Percentiles rank a stretch among this genome's conserved stretches.
Conservation (phyloP, 2,329 filamentous ascomycete species). For the Paraphoma chrysanthemicola region DNA sequence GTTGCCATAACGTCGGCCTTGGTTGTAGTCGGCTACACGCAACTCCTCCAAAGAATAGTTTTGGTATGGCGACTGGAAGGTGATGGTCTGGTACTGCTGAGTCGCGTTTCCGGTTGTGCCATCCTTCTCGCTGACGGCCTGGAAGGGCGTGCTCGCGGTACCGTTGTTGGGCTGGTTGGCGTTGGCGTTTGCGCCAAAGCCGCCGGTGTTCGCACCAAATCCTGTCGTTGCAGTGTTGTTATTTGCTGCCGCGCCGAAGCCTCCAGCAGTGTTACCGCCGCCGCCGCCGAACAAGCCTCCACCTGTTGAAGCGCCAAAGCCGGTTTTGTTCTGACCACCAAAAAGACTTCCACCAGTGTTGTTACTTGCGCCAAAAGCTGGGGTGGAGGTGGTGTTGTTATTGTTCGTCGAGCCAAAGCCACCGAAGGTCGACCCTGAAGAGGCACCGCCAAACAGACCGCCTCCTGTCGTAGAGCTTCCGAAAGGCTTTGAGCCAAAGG, state of each 20-base stretch:
- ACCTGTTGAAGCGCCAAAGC: slow-evolving; percentile 34
- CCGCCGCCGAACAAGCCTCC: slow-evolving; percentile 39
- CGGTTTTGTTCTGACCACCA: slow-evolving; percentile 41
- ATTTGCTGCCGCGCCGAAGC: slow-evolving; percentile 32
- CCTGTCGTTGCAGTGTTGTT: slow-evolving; percentile 24
- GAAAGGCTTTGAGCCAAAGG: slow-evolving; percentile 42
- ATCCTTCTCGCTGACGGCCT: slow-evolving; percentile 77
- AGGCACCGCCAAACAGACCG: slow-evolving; percentile 43
- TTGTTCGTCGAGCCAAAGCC: slow-evolving; percentile 31
- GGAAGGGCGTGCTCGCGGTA: slow-evolving; percentile 71
- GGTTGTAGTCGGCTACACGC: slow-evolving; percentile 80
- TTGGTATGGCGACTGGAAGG: slow-evolving; percentile 80
- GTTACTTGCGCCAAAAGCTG: slow-evolving; percentile 35
- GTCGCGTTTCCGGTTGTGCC: slow-evolving; percentile 57
- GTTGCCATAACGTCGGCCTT: slow-evolving; percentile 85
- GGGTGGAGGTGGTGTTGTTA: slow-evolving; percentile 25
- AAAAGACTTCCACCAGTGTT: slow-evolving; percentile 36
- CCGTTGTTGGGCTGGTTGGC: slow-evolving; percentile 59
- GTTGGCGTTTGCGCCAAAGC: slow-evolving; percentile 36
- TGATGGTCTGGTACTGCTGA: slow-evolving; percentile 77
- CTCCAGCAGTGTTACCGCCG: slow-evolving; percentile 27
- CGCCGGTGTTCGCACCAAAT: slow-evolving; percentile 35
- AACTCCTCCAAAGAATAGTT: slow-evolving; percentile 84
- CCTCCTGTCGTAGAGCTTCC: slow-evolving; percentile 42
- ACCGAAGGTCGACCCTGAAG: slow-evolving; percentile 23